A percentile compares a stretch with the other conserved stretches of the same genome.
Evolutionary conservation across 768 basidiomycete species (phyloP).

Genomic region (Hericium erinaceus): DNA sequence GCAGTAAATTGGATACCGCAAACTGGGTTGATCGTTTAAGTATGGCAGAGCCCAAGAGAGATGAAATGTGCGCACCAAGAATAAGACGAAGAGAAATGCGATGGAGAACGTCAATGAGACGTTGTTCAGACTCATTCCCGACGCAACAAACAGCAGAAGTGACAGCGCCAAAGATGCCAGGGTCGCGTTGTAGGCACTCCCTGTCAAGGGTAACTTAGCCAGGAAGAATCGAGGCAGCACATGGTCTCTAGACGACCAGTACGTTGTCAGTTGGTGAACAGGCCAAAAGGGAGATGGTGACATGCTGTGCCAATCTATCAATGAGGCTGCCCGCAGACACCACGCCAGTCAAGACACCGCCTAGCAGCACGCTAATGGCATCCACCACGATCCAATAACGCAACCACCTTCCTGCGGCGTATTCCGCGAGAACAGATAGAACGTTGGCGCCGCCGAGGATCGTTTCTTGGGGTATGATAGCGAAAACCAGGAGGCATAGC

Average conservation of each 20-base stretch:
- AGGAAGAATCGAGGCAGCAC: constrained; percentile 12
- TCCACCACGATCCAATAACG: constrained; percentile 11
- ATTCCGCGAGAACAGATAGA: constrained; percentile 10
- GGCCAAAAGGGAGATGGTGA: not conserved
- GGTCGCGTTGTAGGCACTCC: constrained; percentile 8
- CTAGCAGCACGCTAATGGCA: constrained; percentile 11
- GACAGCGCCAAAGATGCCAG: constrained; percentile 6
- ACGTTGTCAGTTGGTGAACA: not conserved
- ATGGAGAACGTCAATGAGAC: constrained; percentile 14
- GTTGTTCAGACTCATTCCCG: constrained; percentile 11
- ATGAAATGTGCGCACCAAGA: constrained; percentile 2
- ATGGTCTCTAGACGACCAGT: constrained; percentile 4
- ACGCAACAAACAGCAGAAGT: constrained; percentile 12
- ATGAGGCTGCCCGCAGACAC: constrained; percentile 10
- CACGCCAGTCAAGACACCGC: constrained; percentile 12
- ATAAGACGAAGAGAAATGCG: constrained; percentile 11
- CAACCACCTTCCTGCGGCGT: constrained; percentile 11
- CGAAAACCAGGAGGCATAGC: constrained; percentile 8
- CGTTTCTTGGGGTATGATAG: constrained; percentile 4
- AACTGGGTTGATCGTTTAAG: constrained; percentile 1
- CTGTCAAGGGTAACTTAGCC: constrained; percentile 8
- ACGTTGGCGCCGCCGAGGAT: constrained; percentile 8
- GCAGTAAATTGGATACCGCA: constrained; percentile 8
- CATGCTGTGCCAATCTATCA: constrained; percentile 11
- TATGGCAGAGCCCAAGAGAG: not conserved